Percentiles rank a stretch among this genome's conserved stretches.
These are phyloP conservation scores for Carex pumila DNA, from an alignment of 176 grass and related monocot genomes.

Conservation along the genomic window DNA sequence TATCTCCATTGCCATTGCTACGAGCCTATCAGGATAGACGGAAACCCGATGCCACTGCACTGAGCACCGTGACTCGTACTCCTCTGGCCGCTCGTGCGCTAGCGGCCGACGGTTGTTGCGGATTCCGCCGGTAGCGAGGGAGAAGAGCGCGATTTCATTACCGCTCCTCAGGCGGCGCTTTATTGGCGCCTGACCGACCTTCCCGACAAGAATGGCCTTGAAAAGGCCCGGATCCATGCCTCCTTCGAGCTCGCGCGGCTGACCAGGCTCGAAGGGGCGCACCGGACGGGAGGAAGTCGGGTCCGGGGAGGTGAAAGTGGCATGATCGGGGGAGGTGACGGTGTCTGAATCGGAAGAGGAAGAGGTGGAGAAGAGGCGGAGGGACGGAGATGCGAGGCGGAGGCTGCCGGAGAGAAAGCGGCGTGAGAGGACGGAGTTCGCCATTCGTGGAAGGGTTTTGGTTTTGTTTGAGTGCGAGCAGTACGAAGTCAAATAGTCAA, in stretches of 20 bases:
- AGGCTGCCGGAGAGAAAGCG: background rate
- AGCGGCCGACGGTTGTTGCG: conserved; percentile 87
- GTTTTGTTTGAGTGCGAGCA: background rate
- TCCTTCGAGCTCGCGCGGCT: conserved; percentile 55
- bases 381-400: background rate
- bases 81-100: conserved; percentile 60
- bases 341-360: background rate
- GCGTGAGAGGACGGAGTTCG: conserved; percentile 26
- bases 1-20: conserved; percentile 45
- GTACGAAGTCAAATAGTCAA: background rate
- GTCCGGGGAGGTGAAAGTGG: background rate
- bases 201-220: conserved; percentile 82
- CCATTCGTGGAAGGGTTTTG: conserved; percentile 21
- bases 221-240: conserved; percentile 80
- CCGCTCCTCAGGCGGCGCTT: conserved; percentile 63
- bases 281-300: background rate
- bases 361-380: conserved; percentile 13
- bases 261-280: background rate
- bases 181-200: conserved; percentile 70
- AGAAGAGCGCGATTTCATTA: conserved; percentile 53
- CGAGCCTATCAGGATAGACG: conserved; percentile 47
- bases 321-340: background rate
- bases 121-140: conserved; percentile 81
- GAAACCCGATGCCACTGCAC: conserved; percentile 97
- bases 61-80: conserved; percentile 60